Base-by-base conservation (phyloP, 352 stramenopile genomes). In the Phytophthora podocarpi region DNA sequence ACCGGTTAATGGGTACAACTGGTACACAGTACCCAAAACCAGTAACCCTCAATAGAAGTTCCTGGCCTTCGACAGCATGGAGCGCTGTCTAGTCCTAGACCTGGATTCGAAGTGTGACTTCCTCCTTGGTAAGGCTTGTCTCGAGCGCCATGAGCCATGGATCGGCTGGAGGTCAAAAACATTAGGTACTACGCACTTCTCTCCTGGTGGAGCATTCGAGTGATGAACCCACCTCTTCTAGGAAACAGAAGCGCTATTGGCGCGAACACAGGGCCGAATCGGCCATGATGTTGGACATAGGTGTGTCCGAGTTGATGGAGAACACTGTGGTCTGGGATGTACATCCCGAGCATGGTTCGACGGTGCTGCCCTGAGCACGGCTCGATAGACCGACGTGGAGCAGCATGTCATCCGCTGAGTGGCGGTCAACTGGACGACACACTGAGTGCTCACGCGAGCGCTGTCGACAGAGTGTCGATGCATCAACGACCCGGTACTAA, bases 81-180 rank as follows among this genome's bases (percentile, higher is more conserved):
- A 63, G 45, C 43, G 41, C 48, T 55, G 40, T 55, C 13, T 55
- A 16, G 27, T 56, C 31, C 5, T 67, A 1, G 49, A 67, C 34
- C 20, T 56, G 18, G 31, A 59, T 56, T 37, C 41, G 40, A 67
- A 48, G 32, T 67, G 51, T 39, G 23, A 67, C 26, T 18, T 67
- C 48, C 56, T 59, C 46, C 36, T 58, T 23, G 46, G 56, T 28
- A 57, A 53, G 56, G 18, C 46, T 2, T 64, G 45, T 45, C 13
- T 56, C 5, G 45, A 43, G 23, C 43, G 26, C 42, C 53, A 62
- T 49, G 32, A 61, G 21, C 58, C 64, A 10, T 57, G 34, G 51
- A 67, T 67, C 18, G 45, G 64, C 34, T 73, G 50, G 53, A 46
- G 18, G 35, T 42, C 42, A 15, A 54, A 49, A 16, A 49, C 41